Evolutionary conservation across 1,284 basidiomycete genomes (phyloP), one percentile per base, ranked within the genome.

Genomic region (Fomitopsis palustris): DNA sequence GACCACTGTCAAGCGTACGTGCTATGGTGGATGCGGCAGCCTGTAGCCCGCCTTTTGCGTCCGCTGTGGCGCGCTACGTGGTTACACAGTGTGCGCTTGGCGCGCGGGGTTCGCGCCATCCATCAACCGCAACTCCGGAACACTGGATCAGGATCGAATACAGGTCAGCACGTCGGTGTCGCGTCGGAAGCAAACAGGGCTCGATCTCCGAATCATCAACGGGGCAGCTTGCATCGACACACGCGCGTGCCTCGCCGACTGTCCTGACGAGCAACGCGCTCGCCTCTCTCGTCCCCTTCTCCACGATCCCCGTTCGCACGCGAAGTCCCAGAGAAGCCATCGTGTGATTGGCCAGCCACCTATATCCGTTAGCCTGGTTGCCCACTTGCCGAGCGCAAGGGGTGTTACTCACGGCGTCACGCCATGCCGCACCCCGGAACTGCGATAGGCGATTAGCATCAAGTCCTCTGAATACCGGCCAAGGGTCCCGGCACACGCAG

Each of bases 401-500:
- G 33, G 49, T 21, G 8, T 31, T 14, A 52, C 49, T 35, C 47
- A 38, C 33, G 29, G 12, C 4, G 43, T 23, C 43, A 45, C 27
- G 31, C 43, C 38, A 41, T 49, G 47, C 49, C 49, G 49, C 35
- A 51, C 55, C 55, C 55, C 55, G 55, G 55, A 56, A 56, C 55
- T 52, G 47, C 55, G 55, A 56, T 56, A 56, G 55, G 55, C 55
- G 55, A 52, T 39, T 52, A 42, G 43, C 55, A 29, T 43, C 54
- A 47, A 45, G 8, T 42, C 21, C 29, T 27, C 54, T 39, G 39
- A n/a, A 41, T 27, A 29, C 53, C 27, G 37, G 38, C 25, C 53
- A 38, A 39, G 19, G 23, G 8, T 12, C 27, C 49, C 27, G 29
- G 17, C 31, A 27, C 49, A 51, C 16, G n/a, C 33, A n/a, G 16